These are phyloP conservation scores for Salix purpurea DNA, from an alignment of 345 rosid genomes.

Conservation along the genomic window DNA sequence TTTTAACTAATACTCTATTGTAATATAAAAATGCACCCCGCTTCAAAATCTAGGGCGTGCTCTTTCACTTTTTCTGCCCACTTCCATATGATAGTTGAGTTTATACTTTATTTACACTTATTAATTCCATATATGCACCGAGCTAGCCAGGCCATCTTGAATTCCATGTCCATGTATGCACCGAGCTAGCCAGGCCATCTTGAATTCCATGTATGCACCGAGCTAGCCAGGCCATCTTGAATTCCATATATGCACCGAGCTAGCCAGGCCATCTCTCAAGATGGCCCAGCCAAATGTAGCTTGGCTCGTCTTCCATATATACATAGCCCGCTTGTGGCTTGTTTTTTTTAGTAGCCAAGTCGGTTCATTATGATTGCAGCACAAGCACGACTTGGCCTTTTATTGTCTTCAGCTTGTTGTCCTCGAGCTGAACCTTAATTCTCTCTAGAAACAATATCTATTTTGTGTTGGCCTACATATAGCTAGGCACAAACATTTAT, in stretches of 20 bases:
- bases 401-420: conserved; percentile 38
- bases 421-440: conserved; percentile 20
- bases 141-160: conserved; percentile 19
- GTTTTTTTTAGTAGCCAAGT: conserved; percentile 13
- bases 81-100: not conserved
- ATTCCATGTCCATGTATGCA: too few relatives aligned
- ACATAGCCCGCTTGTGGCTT: not conserved
- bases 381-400: conserved; percentile 8
- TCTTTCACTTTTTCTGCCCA: not conserved
- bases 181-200: conserved; percentile 19
- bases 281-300: not conserved
- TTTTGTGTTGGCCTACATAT: conserved; percentile 7
- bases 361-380: conserved; percentile 22
- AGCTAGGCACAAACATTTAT: not conserved
- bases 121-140: not conserved
- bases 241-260: not conserved
- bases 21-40: conserved; percentile 19
- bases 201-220: too few relatives aligned
- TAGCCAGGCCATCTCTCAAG: conserved; percentile 19
- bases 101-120: not conserved
- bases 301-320: not conserved
- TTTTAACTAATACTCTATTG: conserved; percentile 10
- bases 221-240: conserved; percentile 19
- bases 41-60: conserved; percentile 39
- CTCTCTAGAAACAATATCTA: conserved; percentile 19